These are phyloP conservation scores for Ophiostoma perfectum DNA, from an alignment of 2,329 filamentous ascomycete genomes.

Conservation along the genomic window DNA sequence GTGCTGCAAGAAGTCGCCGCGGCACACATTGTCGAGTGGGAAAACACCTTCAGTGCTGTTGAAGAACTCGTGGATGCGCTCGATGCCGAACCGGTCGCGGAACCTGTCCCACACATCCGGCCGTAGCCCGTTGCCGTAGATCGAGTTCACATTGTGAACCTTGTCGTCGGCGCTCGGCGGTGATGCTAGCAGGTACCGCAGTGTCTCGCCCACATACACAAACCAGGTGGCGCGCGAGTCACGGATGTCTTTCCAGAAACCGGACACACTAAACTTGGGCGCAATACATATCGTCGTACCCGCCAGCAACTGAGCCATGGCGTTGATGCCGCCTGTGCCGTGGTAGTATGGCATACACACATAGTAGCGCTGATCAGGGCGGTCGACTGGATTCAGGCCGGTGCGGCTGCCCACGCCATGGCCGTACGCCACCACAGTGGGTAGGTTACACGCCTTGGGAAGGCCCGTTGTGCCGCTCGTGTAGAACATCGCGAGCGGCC, in stretches of 20 bases:
- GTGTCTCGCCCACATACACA: constrained; percentile 72
- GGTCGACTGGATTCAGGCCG: constrained; percentile 30
- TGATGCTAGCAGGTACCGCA: constrained; percentile 65
- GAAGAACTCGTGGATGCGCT: constrained; percentile 67
- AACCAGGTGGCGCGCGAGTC: constrained; percentile 64
- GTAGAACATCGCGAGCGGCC: constrained; percentile 62
- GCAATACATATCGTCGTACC: constrained; percentile 56
- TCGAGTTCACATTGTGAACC: constrained; percentile 52
- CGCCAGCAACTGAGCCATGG: constrained; percentile 49
- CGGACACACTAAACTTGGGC: constrained; percentile 60
- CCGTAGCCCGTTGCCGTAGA: constrained; percentile 62
- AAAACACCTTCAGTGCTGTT: constrained; percentile 71
- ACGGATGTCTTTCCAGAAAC: constrained; percentile 68
- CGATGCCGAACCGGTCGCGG: constrained; percentile 57
- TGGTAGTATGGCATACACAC: constrained; percentile 74
- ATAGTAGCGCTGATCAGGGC: constrained; percentile 58
- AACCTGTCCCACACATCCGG: constrained; percentile 65
- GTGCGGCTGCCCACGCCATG: constrained; percentile 28
- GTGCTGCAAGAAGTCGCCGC: constrained; percentile 57
- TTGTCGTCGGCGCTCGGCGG: constrained; percentile 53
- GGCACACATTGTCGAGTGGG: constrained; percentile 52
- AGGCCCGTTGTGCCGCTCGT: constrained; percentile 72
- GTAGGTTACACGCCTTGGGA: constrained; percentile 64
- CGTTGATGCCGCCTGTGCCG: constrained; percentile 61
- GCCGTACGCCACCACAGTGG: constrained; percentile 40